A percentile compares a stretch with the other conserved stretches of the same genome.
phyloP scores from a whole-genome alignment of 225 moss, liverwort and hornwort species.

The Neckera pumila region DNA sequence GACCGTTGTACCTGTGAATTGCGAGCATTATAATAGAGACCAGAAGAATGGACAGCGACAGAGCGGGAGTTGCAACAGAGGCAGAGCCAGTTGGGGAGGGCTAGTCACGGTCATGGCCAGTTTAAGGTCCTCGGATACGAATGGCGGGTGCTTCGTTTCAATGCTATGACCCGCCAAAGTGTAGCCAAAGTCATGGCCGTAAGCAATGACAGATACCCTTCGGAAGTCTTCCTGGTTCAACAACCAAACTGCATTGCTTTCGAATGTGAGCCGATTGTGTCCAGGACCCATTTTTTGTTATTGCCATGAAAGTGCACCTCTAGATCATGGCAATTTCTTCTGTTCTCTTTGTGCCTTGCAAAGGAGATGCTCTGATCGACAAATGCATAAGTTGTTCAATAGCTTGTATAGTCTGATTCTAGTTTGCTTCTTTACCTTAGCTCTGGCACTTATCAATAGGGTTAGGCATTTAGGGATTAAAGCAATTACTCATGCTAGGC shows the following conservation, averaged over 20 bases:
- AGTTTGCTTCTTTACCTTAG: background rate
- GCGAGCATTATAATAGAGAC: conserved; percentile 20
- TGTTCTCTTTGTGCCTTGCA: background rate
- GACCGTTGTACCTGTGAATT: background rate
- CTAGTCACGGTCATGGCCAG: background rate
- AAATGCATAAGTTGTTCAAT: background rate
- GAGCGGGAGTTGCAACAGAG: conserved; percentile 22
- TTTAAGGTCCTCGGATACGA: conserved; percentile 50
- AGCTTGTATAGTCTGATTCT: background rate
- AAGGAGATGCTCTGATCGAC: background rate
- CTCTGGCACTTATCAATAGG: background rate
- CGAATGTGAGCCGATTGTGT: conserved; percentile 62
- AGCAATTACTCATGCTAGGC: background rate
- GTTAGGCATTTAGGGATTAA: background rate
- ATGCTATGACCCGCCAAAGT: conserved; percentile 75
- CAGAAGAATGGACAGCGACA: conserved; percentile 23
- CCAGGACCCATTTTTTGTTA: background rate
- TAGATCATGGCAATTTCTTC: background rate
- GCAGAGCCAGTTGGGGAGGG: conserved; percentile 4
- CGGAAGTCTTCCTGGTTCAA: conserved; percentile 53
- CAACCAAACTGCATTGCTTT: conserved; percentile 91
- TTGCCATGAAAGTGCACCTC: background rate
- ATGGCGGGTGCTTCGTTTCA: conserved; percentile 96
- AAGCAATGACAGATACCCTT: conserved; percentile 11
- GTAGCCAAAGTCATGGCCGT: conserved; percentile 84